phyloP scores from a whole-genome alignment of 2,329 filamentous ascomycete species.

The Aureobasidium leucospermi region DNA sequence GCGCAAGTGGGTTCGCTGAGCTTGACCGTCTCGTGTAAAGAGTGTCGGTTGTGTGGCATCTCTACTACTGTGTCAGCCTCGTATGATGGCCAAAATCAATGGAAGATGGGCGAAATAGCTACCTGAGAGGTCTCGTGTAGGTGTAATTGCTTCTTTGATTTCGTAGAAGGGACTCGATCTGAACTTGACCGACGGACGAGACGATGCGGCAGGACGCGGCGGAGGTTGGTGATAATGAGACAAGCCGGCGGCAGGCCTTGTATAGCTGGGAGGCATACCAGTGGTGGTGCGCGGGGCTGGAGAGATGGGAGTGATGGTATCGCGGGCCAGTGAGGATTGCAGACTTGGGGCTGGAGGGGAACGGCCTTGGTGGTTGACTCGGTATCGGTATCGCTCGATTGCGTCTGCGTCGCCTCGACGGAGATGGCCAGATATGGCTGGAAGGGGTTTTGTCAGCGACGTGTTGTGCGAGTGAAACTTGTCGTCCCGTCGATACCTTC shows the following conservation, averaged over 20 bases:
- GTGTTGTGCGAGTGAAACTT: constrained; percentile 30
- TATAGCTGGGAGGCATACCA: neutral
- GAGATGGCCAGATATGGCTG: constrained; percentile 34
- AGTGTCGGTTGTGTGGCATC: constrained; percentile 53
- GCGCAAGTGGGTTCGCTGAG: constrained; percentile 48
- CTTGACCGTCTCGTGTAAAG: constrained; percentile 50
- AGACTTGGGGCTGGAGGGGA: constrained; percentile 22
- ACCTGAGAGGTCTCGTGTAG: constrained; percentile 66
- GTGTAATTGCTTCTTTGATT: constrained; percentile 57
- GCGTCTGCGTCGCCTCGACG: constrained; percentile 27
- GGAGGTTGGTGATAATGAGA: neutral
- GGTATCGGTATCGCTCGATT: constrained; percentile 33
- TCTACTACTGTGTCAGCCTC: constrained; percentile 35
- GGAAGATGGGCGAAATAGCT: constrained; percentile 26
- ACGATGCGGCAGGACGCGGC: neutral
- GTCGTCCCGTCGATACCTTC: constrained; percentile 47
- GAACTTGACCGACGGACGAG: constrained; percentile 6
- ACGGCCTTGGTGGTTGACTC: constrained; percentile 34
- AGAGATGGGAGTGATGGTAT: constrained; percentile 11
- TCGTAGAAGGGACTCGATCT: constrained; percentile 74
- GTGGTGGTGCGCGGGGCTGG: neutral
- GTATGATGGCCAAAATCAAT: constrained; percentile 23
- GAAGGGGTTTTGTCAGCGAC: neutral
- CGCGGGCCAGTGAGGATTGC: neutral
- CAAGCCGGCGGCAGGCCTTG: neutral